A percentile compares a stretch with the other conserved stretches of the same genome.
These are phyloP conservation scores for Lasiodiplodia gonubiensis DNA, from an alignment of 2,329 filamentous ascomycete species.

Conservation along the genomic window DNA sequence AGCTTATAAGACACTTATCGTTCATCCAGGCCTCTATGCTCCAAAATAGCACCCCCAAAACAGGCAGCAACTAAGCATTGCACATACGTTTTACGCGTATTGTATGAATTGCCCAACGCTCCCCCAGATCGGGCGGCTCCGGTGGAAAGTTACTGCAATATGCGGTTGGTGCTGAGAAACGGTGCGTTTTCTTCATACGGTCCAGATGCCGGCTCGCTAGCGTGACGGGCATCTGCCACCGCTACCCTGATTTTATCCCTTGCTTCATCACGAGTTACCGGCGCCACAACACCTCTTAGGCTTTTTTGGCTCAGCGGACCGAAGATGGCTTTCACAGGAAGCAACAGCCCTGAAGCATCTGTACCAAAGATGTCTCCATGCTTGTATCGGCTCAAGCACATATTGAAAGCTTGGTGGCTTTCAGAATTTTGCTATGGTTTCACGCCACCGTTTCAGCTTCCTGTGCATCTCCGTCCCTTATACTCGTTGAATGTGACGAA, in stretches of 20 bases:
- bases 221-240: neutral
- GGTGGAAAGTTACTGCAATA: neutral
- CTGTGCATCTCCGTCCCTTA: neutral
- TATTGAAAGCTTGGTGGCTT: neutral
- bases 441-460: neutral
- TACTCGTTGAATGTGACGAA: no score
- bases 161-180: neutral
- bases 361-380: neutral
- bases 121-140: neutral
- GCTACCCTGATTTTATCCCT: neutral
- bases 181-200: neutral
- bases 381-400: neutral
- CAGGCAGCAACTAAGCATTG: no score
- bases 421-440: neutral
- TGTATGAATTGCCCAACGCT: neutral
- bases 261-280: neutral
- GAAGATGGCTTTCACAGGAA: neutral
- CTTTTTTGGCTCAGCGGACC: neutral
- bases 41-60: no score
- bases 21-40: neutral
- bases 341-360: neutral
- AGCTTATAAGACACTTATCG: neutral
- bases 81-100: no score
- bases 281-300: neutral
- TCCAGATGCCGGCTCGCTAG: neutral